A percentile compares a stretch with the other conserved stretches of the same genome.
Evolutionary conservation across 1,139 yeast genomes (phyloP).

Genomic region (Geotrichum cucujoidarum): DNA sequence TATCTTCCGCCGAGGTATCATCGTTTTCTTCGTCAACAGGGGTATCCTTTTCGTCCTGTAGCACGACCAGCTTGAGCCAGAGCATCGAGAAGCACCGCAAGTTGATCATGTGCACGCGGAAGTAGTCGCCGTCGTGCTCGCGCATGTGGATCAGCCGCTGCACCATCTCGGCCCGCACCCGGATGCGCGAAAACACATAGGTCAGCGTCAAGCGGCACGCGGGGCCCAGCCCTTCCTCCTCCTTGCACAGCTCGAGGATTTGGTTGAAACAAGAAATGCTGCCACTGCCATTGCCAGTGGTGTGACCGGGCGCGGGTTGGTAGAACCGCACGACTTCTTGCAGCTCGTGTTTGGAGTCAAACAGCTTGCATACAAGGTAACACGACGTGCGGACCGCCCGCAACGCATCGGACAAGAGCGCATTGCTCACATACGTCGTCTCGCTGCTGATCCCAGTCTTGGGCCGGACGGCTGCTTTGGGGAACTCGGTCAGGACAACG

Average conservation of each 20-base stretch:
- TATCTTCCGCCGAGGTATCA: neutral
- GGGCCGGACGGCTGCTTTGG: neutral
- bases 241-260: constrained; percentile 14
- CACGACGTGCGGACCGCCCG: constrained; percentile 18
- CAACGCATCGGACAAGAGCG: constrained; percentile 1
- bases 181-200: constrained; percentile 15
- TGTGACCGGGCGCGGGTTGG: neutral
- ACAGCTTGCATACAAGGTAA: constrained; percentile 17
- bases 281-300: too few species aligned
- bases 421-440: neutral
- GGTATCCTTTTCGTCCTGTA: constrained; percentile 10
- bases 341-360: constrained; percentile 17
- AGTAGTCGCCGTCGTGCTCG: constrained; percentile 12
- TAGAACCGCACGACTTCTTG: constrained; percentile 11
- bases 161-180: constrained; percentile 13
- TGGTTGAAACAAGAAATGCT: constrained; percentile 11
- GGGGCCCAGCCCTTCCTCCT: constrained; percentile 16
- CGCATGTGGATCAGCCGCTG: constrained; percentile 7
- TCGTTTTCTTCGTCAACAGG: neutral
- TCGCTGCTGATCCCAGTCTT: neutral
- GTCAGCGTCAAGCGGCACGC: constrained; percentile 18
- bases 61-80: constrained; percentile 16
- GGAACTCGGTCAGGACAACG: constrained; percentile 15
- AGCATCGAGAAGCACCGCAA: constrained; percentile 18
- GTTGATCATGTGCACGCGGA: constrained; percentile 16